A percentile compares a stretch with the other conserved stretches of the same genome.
phyloP scores from a whole-genome alignment of 2,329 filamentous ascomycete genomes.

The Penicillium sp. region DNA sequence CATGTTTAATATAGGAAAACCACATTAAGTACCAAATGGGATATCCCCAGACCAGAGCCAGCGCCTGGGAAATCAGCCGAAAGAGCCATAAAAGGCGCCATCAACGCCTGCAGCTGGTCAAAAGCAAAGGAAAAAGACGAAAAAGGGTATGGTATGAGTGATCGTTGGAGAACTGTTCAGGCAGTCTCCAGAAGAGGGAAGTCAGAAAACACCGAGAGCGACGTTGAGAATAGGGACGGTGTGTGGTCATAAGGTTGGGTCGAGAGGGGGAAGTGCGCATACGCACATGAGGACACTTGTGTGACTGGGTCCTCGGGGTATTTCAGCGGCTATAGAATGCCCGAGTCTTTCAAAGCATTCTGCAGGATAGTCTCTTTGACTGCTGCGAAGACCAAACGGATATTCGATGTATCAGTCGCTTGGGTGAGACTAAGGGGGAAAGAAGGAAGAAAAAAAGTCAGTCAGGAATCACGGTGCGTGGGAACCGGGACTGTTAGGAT shows the following conservation, averaged over 20 bases:
- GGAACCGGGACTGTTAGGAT: not conserved
- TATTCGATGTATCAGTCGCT: slow-evolving; percentile 98
- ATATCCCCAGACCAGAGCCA: slow-evolving; percentile 17
- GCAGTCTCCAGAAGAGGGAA: not conserved
- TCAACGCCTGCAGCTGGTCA: slow-evolving; percentile 25
- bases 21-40: slow-evolving; percentile 16
- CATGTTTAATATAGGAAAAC: slow-evolving; percentile 10
- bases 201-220: slow-evolving; percentile 4
- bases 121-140: slow-evolving; percentile 15
- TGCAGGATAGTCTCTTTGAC: slow-evolving; percentile 99
- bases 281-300: not conserved
- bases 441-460: slow-evolving; percentile 18
- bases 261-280: not conserved
- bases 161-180: slow-evolving; percentile 11
- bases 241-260: slow-evolving; percentile 4
- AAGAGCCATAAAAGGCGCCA: slow-evolving; percentile 16
- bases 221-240: slow-evolving; percentile 4
- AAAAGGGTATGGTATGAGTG: slow-evolving; percentile 12
- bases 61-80: slow-evolving; percentile 20
- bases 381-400: slow-evolving; percentile 93
- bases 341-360: slow-evolving; percentile 96
- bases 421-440: slow-evolving; percentile 74
- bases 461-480: slow-evolving; percentile 10
- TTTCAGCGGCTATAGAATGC: slow-evolving; percentile 65
- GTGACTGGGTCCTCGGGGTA: not conserved